Conservation (phyloP, 2,329 filamentous ascomycete genomes). For the Fusarium sp. region DNA sequence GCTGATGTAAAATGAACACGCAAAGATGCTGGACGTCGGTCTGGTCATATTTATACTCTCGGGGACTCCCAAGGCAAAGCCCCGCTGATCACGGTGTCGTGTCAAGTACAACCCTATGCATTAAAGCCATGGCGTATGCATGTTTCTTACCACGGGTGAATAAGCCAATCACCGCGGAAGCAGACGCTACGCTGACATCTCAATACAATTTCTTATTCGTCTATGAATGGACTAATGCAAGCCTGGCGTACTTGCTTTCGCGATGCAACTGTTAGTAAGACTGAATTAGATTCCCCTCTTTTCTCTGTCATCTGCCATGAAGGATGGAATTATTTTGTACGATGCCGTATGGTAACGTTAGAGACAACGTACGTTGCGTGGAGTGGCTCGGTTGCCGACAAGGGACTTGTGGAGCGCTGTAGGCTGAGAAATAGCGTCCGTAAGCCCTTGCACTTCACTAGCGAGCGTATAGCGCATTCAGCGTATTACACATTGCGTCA, state of each 20-base stretch:
- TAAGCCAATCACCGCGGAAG: neutral
- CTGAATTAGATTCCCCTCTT: neutral
- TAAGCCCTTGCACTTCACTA: neutral
- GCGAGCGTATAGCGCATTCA: neutral
- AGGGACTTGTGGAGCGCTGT: neutral
- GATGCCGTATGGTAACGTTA: neutral
- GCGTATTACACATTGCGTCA: neutral
- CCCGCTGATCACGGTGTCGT: too few species aligned
- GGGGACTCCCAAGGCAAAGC: fast-evolving
- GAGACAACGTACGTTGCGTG: neutral
- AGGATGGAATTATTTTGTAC: too few species aligned
- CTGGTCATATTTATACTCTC: neutral
- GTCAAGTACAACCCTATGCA: too few species aligned
- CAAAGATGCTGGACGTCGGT: neutral
- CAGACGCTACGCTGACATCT: neutral
- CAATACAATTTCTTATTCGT: fast-evolving
- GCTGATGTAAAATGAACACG: fast-evolving
- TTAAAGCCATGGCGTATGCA: too few species aligned
- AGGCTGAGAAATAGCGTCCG: too few species aligned
- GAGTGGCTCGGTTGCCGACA: too few species aligned
- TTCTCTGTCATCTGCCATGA: neutral
- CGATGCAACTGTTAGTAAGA: fast-evolving
- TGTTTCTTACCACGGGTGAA: neutral
- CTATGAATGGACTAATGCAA: neutral
- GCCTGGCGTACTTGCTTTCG: too few species aligned